Conservation (phyloP, 139 green algal species). For the Choricystis sp. region DNA sequence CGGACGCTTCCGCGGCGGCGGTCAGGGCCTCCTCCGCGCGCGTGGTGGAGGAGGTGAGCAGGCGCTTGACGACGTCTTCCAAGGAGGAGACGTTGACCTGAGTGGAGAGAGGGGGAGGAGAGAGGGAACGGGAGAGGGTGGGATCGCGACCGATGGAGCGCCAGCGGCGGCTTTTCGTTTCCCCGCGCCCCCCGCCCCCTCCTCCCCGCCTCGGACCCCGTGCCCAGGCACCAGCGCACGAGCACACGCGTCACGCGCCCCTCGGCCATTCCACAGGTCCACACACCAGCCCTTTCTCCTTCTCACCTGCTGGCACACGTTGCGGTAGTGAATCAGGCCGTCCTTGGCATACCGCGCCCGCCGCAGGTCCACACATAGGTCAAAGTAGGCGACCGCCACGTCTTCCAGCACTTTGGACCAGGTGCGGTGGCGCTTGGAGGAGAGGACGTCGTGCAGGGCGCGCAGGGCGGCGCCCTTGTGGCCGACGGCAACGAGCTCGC, state of each 20-base stretch:
- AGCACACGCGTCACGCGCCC: no score
- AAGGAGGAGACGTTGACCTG: constrained; percentile 77
- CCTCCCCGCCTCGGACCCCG: neutral
- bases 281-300: neutral
- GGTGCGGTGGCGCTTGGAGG: constrained; percentile 83
- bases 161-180: no score
- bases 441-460: constrained; percentile 88
- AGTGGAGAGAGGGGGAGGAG: neutral
- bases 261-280: no score
- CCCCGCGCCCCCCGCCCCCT: no score
- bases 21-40: constrained; percentile 76
- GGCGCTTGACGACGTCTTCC: constrained; percentile 96
- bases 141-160: no score
- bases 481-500: constrained; percentile 86
- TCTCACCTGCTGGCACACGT: constrained; percentile 79
- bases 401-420: constrained; percentile 83
- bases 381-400: constrained; percentile 96
- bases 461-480: constrained; percentile 71
- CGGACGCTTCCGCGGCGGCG: constrained; percentile 37
- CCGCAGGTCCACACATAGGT: constrained; percentile 84
- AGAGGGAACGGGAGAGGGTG: no score
- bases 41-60: constrained; percentile 77
- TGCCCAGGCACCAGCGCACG: no score
- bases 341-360: constrained; percentile 90
- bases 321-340: constrained; percentile 95